phyloP scores from a whole-genome alignment of 2,329 filamentous ascomycete species.

The Penicillium sp. region DNA sequence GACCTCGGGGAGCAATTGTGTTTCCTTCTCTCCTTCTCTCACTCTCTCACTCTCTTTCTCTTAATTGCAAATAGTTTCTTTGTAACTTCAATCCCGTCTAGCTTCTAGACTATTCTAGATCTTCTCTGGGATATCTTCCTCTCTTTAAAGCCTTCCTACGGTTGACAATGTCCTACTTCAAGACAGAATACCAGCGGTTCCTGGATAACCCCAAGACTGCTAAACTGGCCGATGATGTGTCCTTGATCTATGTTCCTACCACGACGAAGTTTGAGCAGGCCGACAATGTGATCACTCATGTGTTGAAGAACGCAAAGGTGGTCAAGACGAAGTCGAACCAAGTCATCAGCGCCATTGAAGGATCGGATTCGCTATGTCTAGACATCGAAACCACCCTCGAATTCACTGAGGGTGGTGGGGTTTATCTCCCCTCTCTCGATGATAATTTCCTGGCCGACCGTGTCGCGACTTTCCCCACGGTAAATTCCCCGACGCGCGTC shows the following conservation, averaged over 20 bases:
- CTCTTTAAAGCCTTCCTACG: neutral
- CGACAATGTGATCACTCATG: slow-evolving; percentile 77
- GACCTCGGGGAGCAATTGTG: neutral
- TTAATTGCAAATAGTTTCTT: neutral
- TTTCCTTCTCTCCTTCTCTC: slow-evolving; percentile 11
- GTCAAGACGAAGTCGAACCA: slow-evolving; percentile 81
- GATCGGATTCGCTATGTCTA: slow-evolving; percentile 63
- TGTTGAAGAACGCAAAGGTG: slow-evolving; percentile 66
- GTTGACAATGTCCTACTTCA: slow-evolving; percentile 40
- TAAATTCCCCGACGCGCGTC: slow-evolving; percentile 50
- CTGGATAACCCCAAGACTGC: slow-evolving; percentile 64
- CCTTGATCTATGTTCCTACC: slow-evolving; percentile 86
- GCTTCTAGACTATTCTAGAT: neutral
- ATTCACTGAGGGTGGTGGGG: slow-evolving; percentile 76
- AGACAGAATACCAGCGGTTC: slow-evolving; percentile 66
- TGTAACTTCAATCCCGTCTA: neutral
- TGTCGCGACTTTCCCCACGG: slow-evolving; percentile 74
- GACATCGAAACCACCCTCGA: slow-evolving; percentile 82
- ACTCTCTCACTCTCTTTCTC: no score
- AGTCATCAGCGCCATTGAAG: slow-evolving; percentile 71
- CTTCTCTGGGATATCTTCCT: neutral
- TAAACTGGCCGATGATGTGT: slow-evolving; percentile 62
- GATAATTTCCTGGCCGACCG: slow-evolving; percentile 91
- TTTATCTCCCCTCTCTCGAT: slow-evolving; percentile 83
- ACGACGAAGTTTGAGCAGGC: slow-evolving; percentile 69